phyloP scores from a whole-genome alignment of 2,329 filamentous ascomycete genomes.

The Verticillium nonalfalfae region DNA sequence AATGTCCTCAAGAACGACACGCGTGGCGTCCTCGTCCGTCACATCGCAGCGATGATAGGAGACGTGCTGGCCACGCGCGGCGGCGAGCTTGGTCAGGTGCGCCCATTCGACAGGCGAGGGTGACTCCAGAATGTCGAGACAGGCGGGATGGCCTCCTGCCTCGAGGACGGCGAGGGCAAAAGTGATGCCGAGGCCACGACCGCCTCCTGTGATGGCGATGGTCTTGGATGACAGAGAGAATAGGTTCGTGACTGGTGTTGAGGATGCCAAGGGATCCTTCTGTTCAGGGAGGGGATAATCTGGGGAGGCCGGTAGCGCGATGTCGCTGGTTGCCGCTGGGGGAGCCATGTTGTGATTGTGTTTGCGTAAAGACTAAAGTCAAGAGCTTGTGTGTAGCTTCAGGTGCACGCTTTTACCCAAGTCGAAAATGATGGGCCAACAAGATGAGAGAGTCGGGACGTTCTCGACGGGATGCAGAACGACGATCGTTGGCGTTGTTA shows the following conservation, averaged over 20 bases:
- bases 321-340: slow-evolving; percentile 20
- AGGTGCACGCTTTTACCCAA: too few species aligned
- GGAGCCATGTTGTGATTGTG: slow-evolving; percentile 2
- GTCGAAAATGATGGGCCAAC: too few species aligned
- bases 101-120: slow-evolving; percentile 32
- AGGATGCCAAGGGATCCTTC: slow-evolving; percentile 21
- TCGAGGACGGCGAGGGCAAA: slow-evolving; percentile 41
- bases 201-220: slow-evolving; percentile 43
- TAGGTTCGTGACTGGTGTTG: slow-evolving; percentile 20
- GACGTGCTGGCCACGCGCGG: slow-evolving; percentile 22
- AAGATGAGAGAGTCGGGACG: not conserved
- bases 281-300: slow-evolving; percentile 19
- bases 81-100: slow-evolving; percentile 31
- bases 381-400: too few species aligned
- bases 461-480: too few species aligned
- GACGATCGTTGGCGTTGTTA: too few species aligned
- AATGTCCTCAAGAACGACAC: slow-evolving; percentile 26
- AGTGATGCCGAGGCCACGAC: slow-evolving; percentile 42
- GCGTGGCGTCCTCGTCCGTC: slow-evolving; percentile 33
- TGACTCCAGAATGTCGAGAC: slow-evolving; percentile 35
- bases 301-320: slow-evolving; percentile 18
- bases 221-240: slow-evolving; percentile 40
- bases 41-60: slow-evolving; percentile 40
- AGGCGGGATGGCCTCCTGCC: slow-evolving; percentile 41
- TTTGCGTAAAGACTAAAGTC: not conserved